Evolutionary conservation across 257 asterid genomes (phyloP), one percentile per base, ranked within the genome.

Genomic region (Solanum ossicruentum): DNA sequence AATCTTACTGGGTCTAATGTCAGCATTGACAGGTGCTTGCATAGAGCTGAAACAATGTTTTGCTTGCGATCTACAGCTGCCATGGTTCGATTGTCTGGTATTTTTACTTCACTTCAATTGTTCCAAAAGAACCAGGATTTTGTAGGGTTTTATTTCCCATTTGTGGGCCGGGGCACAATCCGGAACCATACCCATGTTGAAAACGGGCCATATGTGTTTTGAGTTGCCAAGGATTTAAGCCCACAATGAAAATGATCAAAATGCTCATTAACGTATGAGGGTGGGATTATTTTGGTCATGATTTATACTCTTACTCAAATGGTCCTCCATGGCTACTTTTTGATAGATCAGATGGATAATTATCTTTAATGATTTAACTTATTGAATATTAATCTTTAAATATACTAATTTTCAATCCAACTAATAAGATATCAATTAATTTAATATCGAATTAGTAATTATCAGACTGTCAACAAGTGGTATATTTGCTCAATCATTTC

Each of bases 1-100:
- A 71, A 36, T 84, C 54, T 90, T 86, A 95, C 99, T 5, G 90
- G 85, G 87, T 94, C 93, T 11, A 90, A 23, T 9, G 94, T 86
- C 81, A 90, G 91, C 80, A 86, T 10, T 7, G 94, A 87, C 85
- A 90, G 90, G 82, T 86, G 86, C 69, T 90, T 92, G 83, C 91
- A 91, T 81, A 95, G 96, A 85, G 97, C 93, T 12, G 88, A 70
- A 61, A 90, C 88, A 72, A 91, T 39, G 12, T 55, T 88, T 45
- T 86, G 90, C 91, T 89, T 91, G 60, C 63, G 88, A 81, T 84
- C 82, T 41, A 84, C 73, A 61, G 92, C 87, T 66, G 92, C 91
- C 99, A 95, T 95, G 75, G 83, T 60, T 23, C 28, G 12, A 23
- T 72, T 84, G 18, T 45, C 20, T 57, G 28, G 47, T 47, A 52